phyloP scores from a whole-genome alignment of 257 asterid genomes.

The Jacaranda copaia region DNA sequence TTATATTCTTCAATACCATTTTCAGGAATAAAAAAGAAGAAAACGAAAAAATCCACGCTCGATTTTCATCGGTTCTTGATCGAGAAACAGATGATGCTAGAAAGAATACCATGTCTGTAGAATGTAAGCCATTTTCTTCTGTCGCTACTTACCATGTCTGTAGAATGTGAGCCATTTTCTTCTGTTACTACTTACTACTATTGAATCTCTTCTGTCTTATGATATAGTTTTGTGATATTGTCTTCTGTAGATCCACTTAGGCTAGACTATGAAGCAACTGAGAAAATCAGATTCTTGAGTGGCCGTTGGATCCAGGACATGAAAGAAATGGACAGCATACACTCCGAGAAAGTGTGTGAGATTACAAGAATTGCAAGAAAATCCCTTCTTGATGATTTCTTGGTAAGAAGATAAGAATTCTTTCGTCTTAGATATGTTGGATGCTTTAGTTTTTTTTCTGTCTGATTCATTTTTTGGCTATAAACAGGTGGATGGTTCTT shows the following conservation, averaged over 20 bases:
- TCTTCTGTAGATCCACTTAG: conserved; percentile 41
- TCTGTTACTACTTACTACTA: neutral
- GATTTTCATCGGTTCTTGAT: conserved; percentile 44
- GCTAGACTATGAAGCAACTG: conserved; percentile 47
- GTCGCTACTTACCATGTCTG: neutral
- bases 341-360: conserved; percentile 43
- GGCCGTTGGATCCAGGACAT: conserved; percentile 37
- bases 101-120: conserved; percentile 35
- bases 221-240: neutral
- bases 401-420: conserved; percentile 39
- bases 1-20: neutral
- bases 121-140: conserved; percentile 41
- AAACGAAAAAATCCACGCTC: conserved; percentile 37
- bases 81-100: conserved; percentile 44
- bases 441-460: neutral
- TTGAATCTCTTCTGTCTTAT: neutral
- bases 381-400: conserved; percentile 57
- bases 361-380: conserved; percentile 50
- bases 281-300: conserved; percentile 35
- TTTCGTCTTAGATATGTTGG: neutral
- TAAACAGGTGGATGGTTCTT: conserved; percentile 50
- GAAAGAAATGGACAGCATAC: conserved; percentile 41
- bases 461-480: neutral
- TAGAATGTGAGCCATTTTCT: conserved; percentile 45
- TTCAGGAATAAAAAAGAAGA: conserved; percentile 44